Evolutionary conservation across 2,329 filamentous ascomycete genomes (phyloP), one percentile per base, ranked within the genome.

Genomic region (Pseudocercospora crystallina): DNA sequence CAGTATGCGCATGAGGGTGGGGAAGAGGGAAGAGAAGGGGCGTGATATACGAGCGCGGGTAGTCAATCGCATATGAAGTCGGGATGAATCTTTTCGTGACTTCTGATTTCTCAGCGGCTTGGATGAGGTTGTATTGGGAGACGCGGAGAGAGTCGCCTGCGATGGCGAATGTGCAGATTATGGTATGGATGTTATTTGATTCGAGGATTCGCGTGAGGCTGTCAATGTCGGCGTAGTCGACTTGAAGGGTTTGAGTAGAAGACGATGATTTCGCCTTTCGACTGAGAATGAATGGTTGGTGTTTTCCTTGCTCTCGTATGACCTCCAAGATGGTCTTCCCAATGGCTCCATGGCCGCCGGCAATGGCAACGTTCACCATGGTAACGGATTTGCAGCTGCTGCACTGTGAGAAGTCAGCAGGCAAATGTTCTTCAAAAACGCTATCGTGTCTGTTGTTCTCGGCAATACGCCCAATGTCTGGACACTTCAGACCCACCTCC

Each of bases 361-460:
- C 59, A 32, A 61, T 47, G 13, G 58, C 58, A 20, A 61, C 50
- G 39, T 50, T 58, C 26, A 45, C 47, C 58, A 61, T 61, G 26
- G 15, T 39, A n/a, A n/a, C n/a, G n/a, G n/a, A n/a, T n/a, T n/a
- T n/a, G n/a, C n/a, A n/a, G n/a, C n/a, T n/a, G n/a, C n/a, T n/a
- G n/a, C n/a, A n/a, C n/a, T n/a, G n/a, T n/a, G n/a, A n/a, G n/a
- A n/a, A n/a, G n/a, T n/a, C n/a, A n/a, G n/a, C n/a, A n/a, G n/a
- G n/a, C n/a, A n/a, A n/a, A n/a, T n/a, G n/a, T n/a, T n/a, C n/a
- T n/a, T n/a, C n/a, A n/a, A n/a, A 26, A 7, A 26, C 20, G 4
- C 20, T 26, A 26, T 7, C 7, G 20, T 3, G 20, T 7, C 20
- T 26, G n/a, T 26, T 26, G 20, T 26, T 26, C 20, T 26, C 20